Evolutionary conservation across 2,329 filamentous ascomycete genomes (phyloP).

Genomic region (Pyrenochaeta sp.): DNA sequence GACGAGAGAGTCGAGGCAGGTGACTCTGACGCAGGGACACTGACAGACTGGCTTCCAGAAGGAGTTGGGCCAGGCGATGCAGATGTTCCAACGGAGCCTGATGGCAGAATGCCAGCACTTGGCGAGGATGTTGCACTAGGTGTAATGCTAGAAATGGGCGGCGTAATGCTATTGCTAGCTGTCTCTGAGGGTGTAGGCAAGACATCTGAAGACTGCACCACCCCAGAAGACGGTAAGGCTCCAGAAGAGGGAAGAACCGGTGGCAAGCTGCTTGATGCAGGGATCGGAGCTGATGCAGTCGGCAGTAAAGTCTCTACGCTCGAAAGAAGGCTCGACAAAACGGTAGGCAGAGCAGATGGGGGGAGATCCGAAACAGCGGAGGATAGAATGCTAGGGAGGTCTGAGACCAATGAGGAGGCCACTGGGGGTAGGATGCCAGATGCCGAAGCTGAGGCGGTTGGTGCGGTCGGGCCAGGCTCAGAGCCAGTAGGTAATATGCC

Average conservation of each 20-base stretch:
- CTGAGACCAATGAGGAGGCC: slow-evolving; percentile 25
- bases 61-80: slow-evolving; percentile 9
- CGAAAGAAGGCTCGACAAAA: slow-evolving; percentile 27
- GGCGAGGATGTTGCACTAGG: slow-evolving; percentile 6
- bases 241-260: slow-evolving; percentile 8
- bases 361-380: slow-evolving; percentile 27
- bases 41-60: slow-evolving; percentile 16
- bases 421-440: slow-evolving; percentile 25
- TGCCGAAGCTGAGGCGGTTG: slow-evolving; percentile 19
- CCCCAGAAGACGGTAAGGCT: slow-evolving; percentile 6
- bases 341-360: slow-evolving; percentile 25
- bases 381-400: slow-evolving; percentile 26
- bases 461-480: slow-evolving; percentile 23
- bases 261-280: slow-evolving; percentile 15
- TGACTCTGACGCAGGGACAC: slow-evolving; percentile 29
- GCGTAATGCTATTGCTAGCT: slow-evolving; percentile 6
- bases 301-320: slow-evolving; percentile 21
- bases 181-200: slow-evolving; percentile 19
- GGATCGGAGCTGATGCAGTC: slow-evolving; percentile 23
- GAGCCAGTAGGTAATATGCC: slow-evolving; percentile 28
- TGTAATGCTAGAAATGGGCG: background rate
- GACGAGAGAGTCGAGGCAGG: slow-evolving; percentile 14
- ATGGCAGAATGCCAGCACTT: slow-evolving; percentile 4
- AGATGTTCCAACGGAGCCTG: slow-evolving; percentile 15
- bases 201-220: slow-evolving; percentile 15